phyloP scores from a whole-genome alignment of 768 basidiomycete species.

The Dictyophora rubrovolvata region DNA sequence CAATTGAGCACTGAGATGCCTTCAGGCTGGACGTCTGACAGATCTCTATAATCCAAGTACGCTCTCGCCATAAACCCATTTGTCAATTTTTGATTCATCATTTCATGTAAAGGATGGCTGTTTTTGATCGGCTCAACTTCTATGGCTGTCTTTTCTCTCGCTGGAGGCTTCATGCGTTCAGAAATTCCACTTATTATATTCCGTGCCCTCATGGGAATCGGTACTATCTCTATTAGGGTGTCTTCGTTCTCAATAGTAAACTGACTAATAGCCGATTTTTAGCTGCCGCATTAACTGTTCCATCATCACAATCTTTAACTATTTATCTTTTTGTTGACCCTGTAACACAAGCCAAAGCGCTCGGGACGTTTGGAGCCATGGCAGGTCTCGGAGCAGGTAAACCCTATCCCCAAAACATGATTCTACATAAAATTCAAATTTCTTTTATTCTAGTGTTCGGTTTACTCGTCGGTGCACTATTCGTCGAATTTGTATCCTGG shows the following conservation, averaged over 20 bases:
- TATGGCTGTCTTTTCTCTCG: slow-evolving; percentile 20
- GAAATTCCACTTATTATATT: slow-evolving; percentile 24
- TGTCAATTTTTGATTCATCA: too few species aligned
- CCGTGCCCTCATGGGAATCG: slow-evolving; percentile 20
- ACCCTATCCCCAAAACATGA: too few species aligned
- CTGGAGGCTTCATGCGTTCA: slow-evolving; percentile 20
- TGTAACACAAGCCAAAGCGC: slow-evolving; percentile 34
- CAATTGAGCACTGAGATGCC: too few species aligned
- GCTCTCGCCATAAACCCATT: slow-evolving; percentile 5
- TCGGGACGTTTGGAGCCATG: slow-evolving; percentile 35
- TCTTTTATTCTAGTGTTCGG: slow-evolving; percentile 25
- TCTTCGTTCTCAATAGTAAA: too few species aligned
- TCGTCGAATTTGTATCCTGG: slow-evolving; percentile 32
- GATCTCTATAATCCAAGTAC: slow-evolving; percentile 33
- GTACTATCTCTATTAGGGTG: not conserved
- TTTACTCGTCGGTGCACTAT: slow-evolving; percentile 34
- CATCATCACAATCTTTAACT: slow-evolving; percentile 37
- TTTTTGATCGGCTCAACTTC: slow-evolving; percentile 18
- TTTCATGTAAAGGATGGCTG: slow-evolving; percentile 21
- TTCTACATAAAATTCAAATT: too few species aligned
- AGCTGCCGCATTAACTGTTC: slow-evolving; percentile 40
- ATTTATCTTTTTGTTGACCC: slow-evolving; percentile 41
- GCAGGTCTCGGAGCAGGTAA: slow-evolving; percentile 37
- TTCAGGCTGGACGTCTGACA: slow-evolving; percentile 28
- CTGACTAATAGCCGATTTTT: slow-evolving; percentile 8